phyloP scores from a whole-genome alignment of 192 early-diverging fungal species.

The Rhizophagus sp. region DNA sequence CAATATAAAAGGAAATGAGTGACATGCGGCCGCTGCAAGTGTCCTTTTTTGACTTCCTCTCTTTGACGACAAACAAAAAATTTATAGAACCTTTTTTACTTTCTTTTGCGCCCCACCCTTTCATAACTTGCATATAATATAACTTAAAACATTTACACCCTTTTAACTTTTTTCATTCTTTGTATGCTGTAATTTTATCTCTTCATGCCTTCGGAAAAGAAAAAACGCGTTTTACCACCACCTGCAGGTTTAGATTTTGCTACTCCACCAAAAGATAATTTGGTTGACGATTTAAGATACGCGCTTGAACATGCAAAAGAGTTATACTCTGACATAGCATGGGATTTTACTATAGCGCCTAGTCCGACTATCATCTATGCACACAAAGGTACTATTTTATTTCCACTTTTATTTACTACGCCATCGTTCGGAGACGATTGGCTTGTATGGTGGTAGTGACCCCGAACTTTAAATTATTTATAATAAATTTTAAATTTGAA shows the following conservation, averaged over 20 bases:
- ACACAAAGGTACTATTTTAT: constrained; percentile 29
- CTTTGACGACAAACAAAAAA: neutral
- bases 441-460: neutral
- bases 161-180: neutral
- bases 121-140: neutral
- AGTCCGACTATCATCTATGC: constrained; percentile 21
- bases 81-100: neutral
- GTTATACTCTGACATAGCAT: constrained; percentile 29
- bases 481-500: neutral
- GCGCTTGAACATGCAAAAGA: constrained; percentile 29
- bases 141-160: neutral
- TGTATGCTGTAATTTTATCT: constrained; percentile 11
- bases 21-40: neutral
- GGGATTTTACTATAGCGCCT: constrained; percentile 24
- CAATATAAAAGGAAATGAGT: constrained; percentile 15
- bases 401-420: constrained; percentile 10
- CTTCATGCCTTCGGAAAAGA: constrained; percentile 29
- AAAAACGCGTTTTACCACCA: constrained; percentile 11
- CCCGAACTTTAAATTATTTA: neutral
- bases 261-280: constrained; percentile 21
- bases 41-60: neutral
- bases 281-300: constrained; percentile 28
- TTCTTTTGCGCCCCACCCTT: neutral
- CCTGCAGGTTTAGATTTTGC: constrained; percentile 19
- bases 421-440: neutral